These are phyloP conservation scores for Apocynum venetum DNA, from an alignment of 257 asterid species.

Conservation along the genomic window DNA sequence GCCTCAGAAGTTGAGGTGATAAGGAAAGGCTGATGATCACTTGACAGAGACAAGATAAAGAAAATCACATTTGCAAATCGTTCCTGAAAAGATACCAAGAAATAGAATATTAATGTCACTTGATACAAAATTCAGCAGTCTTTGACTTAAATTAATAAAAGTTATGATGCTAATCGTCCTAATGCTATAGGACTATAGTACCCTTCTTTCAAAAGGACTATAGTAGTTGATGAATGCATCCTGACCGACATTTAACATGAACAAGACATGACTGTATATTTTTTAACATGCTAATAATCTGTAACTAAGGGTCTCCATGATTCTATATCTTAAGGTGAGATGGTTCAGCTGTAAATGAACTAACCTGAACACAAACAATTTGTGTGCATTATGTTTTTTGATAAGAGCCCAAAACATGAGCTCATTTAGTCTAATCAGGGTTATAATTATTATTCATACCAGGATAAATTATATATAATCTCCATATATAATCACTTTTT, in stretches of 20 bases:
- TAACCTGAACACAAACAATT: not conserved
- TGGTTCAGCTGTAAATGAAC: not conserved
- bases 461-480: not conserved
- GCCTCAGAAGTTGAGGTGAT: conserved; percentile 39
- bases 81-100: conserved; percentile 42
- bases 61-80: conserved; percentile 34
- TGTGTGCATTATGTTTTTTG: not conserved
- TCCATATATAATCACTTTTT: not conserved
- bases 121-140: not conserved
- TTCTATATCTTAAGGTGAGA: not conserved
- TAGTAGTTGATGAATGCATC: not conserved
- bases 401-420: not conserved
- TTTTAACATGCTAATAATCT: not conserved
- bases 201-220: not conserved
- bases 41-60: conserved; percentile 41
- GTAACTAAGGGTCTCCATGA: not conserved
- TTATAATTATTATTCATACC: not conserved
- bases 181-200: not conserved
- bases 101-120: conserved; percentile 3
- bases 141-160: not conserved
- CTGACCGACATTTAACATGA: not conserved
- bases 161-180: not conserved
- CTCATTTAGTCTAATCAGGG: not conserved
- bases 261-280: not conserved
- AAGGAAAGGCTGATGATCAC: conserved; percentile 50